phyloP scores from a whole-genome alignment of 2,329 filamentous ascomycete species.

The Arthrobotrys megalospora region DNA sequence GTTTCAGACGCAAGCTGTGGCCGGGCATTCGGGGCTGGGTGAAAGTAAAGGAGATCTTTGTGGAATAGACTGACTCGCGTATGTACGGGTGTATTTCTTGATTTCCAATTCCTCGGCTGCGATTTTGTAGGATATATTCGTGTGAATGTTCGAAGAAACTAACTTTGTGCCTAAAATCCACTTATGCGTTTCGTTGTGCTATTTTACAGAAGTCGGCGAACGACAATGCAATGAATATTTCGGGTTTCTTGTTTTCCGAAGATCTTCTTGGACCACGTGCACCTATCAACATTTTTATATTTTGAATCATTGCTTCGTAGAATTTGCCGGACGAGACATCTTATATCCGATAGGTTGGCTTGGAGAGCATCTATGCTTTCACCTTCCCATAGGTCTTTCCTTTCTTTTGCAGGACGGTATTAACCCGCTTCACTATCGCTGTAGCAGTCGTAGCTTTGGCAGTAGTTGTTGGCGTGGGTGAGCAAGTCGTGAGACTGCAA shows the following conservation, averaged over 20 bases:
- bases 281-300: too few species aligned
- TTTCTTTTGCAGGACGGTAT: neutral
- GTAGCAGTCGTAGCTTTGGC: neutral
- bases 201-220: neutral
- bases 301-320: neutral
- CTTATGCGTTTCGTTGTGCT: neutral
- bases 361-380: neutral
- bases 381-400: conserved; percentile 3
- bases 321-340: neutral
- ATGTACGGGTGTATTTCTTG: neutral
- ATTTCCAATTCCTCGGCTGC: too few species aligned
- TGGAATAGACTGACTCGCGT: neutral
- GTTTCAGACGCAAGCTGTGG: conserved; percentile 3
- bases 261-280: too few species aligned
- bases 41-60: neutral
- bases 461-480: neutral
- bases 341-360: neutral
- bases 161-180: too few species aligned
- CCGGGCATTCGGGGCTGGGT: neutral
- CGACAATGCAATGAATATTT: too few species aligned
- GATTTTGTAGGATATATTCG: too few species aligned
- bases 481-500: neutral
- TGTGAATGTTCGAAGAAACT: too few species aligned
- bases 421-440: neutral
- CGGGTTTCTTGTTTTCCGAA: too few species aligned